Evolutionary conservation across 2,329 filamentous ascomycete genomes (phyloP), one percentile per base, ranked within the genome.

Genomic region (Xylariales sp.): DNA sequence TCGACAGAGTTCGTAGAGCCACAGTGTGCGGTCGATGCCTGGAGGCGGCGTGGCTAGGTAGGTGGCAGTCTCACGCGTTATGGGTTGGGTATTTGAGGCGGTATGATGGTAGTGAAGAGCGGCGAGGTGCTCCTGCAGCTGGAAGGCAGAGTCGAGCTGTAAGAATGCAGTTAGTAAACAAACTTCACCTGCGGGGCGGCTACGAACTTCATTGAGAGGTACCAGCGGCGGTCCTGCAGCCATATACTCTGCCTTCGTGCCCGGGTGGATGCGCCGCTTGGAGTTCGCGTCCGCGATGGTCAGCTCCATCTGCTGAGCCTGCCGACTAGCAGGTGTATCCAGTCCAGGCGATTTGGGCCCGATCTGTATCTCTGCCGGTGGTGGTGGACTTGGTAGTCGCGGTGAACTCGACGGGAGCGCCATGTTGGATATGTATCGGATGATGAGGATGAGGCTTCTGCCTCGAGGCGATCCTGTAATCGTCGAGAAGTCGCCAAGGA

Each of bases 101-200:
- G 88, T 95, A 60, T 86, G 83, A 60, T 85, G 74, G 63, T 90
- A 82, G 69, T 97, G 88, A 12, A 96, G 78, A 25, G 93, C 88
- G 63, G 94, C 91, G 41, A 98, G 83, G 59, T 98, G 91, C 66
- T 98, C 93, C 64, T 96, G 94, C 14, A 97, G 80, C 63, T 96
- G 93, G 62, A 97, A 98, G 32, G 93, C 87, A 16, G 91, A 97
- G 60, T 98, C 90, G 52, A 98, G 88, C 87, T 96, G 88, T 86
- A 96, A 35, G 28, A 24, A 31, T 24, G 29, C 18, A 40, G 33
- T 46, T 28, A 46, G 43, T 48, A 41, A 40, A 25, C 29, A 18
- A 29, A 7, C 10, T 6, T 40, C 24, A 27, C 24, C n/a, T 27
- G n/a, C 24, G n/a, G n/a, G n/a, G 8, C 79, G 45, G 96, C 69